These are phyloP conservation scores for Linnemannia schmuckeri DNA, from an alignment of 192 early-diverging fungal genomes.

Conservation along the genomic window DNA sequence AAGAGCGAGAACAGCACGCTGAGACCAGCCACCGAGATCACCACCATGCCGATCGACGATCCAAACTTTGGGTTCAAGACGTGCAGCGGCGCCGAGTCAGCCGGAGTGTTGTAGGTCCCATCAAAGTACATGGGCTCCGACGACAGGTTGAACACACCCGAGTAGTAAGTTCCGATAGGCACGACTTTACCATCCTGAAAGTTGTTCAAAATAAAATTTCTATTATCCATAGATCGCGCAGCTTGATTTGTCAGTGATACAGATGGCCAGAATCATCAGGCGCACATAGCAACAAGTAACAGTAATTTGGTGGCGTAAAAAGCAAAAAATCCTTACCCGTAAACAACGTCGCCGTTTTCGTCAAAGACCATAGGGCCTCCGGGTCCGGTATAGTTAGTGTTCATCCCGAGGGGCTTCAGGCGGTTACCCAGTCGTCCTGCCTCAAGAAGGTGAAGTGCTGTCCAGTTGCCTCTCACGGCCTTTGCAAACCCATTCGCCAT, in stretches of 20 bases:
- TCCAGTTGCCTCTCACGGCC: constrained; percentile 45
- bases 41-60: constrained; percentile 54
- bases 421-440: constrained; percentile 47
- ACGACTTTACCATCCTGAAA: constrained; percentile 49
- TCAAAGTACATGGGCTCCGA: constrained; percentile 59
- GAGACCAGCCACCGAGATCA: constrained; percentile 45
- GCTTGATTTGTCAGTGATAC: neutral
- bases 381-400: constrained; percentile 64
- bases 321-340: constrained; percentile 34
- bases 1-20: constrained; percentile 56
- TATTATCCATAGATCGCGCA: neutral
- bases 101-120: constrained; percentile 57
- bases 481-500: constrained; percentile 61
- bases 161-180: constrained; percentile 55
- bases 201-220: constrained; percentile 63
- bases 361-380: constrained; percentile 64
- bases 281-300: neutral
- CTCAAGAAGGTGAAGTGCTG: constrained; percentile 44
- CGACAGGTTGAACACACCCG: constrained; percentile 53
- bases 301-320: neutral
- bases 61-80: constrained; percentile 59
- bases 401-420: constrained; percentile 56
- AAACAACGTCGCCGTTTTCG: constrained; percentile 58
- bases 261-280: neutral
- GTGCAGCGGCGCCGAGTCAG: constrained; percentile 57